Evolutionary conservation across 1,284 basidiomycete genomes (phyloP).

Genomic region (Bondarzewia mesenterica): DNA sequence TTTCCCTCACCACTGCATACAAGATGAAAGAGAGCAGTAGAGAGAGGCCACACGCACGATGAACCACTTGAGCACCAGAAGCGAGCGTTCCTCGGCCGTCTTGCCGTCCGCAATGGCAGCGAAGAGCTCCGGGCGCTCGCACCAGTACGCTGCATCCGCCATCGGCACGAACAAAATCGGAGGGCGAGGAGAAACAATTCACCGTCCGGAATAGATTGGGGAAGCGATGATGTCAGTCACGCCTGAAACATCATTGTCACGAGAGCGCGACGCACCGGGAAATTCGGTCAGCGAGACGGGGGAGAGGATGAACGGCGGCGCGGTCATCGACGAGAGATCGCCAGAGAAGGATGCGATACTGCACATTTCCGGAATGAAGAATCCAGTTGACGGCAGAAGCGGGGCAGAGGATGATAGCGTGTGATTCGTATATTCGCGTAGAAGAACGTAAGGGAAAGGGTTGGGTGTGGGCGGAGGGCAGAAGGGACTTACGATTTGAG

Average conservation of each 20-base stretch:
- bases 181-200: no score
- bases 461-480: background rate
- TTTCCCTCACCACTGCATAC: background rate
- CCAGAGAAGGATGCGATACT: conserved; percentile 83
- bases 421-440: no score
- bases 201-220: no score
- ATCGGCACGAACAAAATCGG: no score
- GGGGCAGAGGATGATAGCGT: background rate
- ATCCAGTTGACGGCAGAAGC: background rate
- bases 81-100: conserved; percentile 63
- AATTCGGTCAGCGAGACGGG: conserved; percentile 84
- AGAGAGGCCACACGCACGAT: conserved; percentile 45
- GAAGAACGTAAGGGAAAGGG: no score
- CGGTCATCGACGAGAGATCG: conserved; percentile 90
- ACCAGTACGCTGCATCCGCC: conserved; percentile 91
- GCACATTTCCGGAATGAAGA: background rate
- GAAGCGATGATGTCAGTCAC: background rate
- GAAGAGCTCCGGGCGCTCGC: conserved; percentile 81
- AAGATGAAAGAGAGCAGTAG: background rate
- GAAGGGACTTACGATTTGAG: conserved; percentile 66
- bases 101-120: conserved; percentile 74
- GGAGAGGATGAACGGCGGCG: conserved; percentile 89
- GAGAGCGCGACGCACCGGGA: conserved; percentile 47
- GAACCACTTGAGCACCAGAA: conserved; percentile 85
- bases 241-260: background rate